Base-by-base conservation (phyloP, 306 rosid species). In the Rosa chinensis region DNA sequence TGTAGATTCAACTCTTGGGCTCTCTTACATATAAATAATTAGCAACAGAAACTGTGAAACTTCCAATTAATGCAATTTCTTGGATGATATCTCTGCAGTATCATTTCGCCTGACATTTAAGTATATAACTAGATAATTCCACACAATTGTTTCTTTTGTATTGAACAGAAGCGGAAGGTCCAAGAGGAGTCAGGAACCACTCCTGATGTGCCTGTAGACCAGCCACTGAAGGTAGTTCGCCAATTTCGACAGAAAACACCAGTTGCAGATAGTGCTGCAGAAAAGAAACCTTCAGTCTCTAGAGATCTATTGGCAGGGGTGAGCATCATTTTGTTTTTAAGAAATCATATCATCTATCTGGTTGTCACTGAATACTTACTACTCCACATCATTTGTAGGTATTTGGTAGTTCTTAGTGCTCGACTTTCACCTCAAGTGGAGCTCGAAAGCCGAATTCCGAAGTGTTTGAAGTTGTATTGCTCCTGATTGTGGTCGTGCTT, bases 161-260 rank as follows among this genome's bases (percentile, higher is more conserved):
- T 69, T 75, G 74, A 47, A 79, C 97, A 94, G 99, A 94, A 88
- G 90, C 95, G 82, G 80, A 89, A 89, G 89, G 69, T 88, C 69
- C 84, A 78, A 81, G 78, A 78, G 76, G 91, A 82, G 52, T 58
- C 88, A 0, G 92, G 75, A 68, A 55, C 61, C 39, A 43, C 17
- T 37, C 28, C 77, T 21, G 84, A 83, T 77, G 74, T 40, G 72
- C 73, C 78, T 56, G 80, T 61, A 32, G 70, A 52, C 76, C 78
- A 74, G 52, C 87, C 77, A 73, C 66, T 59, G 1, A 85, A 87
- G 80, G 88, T 86, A 47, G 74, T 91, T 75, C 91, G 99, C 71
- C 87, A 88, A 70, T 92, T 92, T 78, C 88, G 80, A 80, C 97
- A 92, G 75, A 92, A 84, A 77, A 84, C 86, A 79, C 94, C 97